Base-by-base conservation (phyloP, 495 filamentous ascomycete species). In the Daldinia bambusicola region DNA sequence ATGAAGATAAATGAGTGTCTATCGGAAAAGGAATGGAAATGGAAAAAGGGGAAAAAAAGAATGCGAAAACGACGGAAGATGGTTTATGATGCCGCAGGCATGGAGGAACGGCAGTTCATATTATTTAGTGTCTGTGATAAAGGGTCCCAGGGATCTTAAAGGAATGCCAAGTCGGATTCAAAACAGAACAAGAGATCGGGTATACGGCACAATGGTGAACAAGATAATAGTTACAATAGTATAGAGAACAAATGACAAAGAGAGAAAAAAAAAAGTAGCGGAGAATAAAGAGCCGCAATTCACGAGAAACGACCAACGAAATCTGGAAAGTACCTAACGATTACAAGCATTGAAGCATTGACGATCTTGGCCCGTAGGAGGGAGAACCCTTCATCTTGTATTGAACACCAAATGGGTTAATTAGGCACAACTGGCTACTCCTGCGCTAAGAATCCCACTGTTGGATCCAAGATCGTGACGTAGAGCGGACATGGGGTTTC, bases 301-400 rank as follows among this genome's bases (percentile, higher is more conserved):
- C 34, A 60, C 9, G 36, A 57, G 41, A 41, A 41, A 74, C 32
- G 43, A 70, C 58, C 59, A 18, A 30, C 70, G 56, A 71, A 56
- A 70, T 66, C 68, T 62, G 57, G 65, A 74, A 56, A 58, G 22
- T 51, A 36, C 34, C 26, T 26, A 26, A 72, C 34, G 34, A 72
- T 61, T 30, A 70, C 45, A 58, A 40, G 16, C 8, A 38, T 67
- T 26, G 26, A 26, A 26, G 26, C 26, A 26, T 36, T 36, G 61
- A 74, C 70, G 67, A 71, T 75, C 66, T 52, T 71, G 40, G 65
- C 61, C 40, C 18, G 40, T 14, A 51, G 67, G 70, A 48, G 66
- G 70, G 55, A 65, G 37, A 40, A 34, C 31, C 37, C 30, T 22
- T 51, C 75, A 71, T 77, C 75, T 77, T 77, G 75, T 77, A 77